Evolutionary conservation across 1,284 basidiomycete species (phyloP).

Genomic region (Microbotryum silenes-acaulis): DNA sequence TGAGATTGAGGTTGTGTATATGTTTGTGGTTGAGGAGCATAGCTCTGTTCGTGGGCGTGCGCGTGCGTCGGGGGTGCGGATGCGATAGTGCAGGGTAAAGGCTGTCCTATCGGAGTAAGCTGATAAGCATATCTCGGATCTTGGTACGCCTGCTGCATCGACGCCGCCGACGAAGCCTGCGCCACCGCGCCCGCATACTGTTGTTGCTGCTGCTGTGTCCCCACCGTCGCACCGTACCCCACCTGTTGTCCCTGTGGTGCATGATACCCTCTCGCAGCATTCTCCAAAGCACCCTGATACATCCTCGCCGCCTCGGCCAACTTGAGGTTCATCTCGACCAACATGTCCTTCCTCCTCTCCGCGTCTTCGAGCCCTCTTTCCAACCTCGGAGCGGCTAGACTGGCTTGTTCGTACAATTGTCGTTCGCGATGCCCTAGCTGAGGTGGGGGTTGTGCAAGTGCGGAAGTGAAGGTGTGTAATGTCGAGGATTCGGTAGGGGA

Average conservation of each 20-base stretch:
- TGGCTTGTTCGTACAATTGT: conserved; percentile 5
- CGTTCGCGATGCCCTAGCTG: conserved; percentile 1
- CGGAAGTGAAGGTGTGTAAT: conserved; percentile 2
- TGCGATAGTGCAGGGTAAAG: not conserved
- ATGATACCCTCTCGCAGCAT: too few species aligned
- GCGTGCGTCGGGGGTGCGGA: not conserved
- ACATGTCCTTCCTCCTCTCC: conserved; percentile 10
- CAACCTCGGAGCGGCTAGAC: conserved; percentile 1
- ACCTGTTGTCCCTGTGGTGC: too few species aligned
- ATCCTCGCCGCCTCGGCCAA: conserved; percentile 30
- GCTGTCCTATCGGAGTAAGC: not conserved
- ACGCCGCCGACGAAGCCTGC: too few species aligned
- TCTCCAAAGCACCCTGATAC: conserved; percentile 31
- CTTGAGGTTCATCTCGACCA: conserved; percentile 33
- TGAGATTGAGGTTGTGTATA: not conserved
- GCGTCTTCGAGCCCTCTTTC: conserved; percentile 16
- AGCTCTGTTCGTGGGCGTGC: not conserved
- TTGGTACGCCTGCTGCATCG: too few species aligned
- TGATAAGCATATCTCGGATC: not conserved
- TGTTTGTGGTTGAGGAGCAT: not conserved
- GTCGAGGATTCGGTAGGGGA: not conserved
- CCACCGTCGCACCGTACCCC: too few species aligned
- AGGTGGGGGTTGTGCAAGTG: conserved; percentile 1
- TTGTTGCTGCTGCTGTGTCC: too few species aligned
- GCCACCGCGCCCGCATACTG: too few species aligned